phyloP scores from a whole-genome alignment of 371 early-diverging fungal species.

The Mortierella sp. region DNA sequence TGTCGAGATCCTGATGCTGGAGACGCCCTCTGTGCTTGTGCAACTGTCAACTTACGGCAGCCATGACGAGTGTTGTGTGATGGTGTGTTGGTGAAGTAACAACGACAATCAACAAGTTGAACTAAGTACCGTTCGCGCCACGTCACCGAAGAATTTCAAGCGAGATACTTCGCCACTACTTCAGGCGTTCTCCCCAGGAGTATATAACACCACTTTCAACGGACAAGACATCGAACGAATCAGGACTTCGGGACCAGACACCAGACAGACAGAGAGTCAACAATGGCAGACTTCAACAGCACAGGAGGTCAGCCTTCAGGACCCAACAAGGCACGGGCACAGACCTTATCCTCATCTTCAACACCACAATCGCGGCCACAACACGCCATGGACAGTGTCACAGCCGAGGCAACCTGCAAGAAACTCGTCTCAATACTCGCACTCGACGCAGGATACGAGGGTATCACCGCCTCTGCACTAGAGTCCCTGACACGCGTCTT shows the following conservation, averaged over 20 bases:
- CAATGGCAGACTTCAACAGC: slow-evolving; percentile 21
- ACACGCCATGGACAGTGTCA: slow-evolving; percentile 32
- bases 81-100: neutral
- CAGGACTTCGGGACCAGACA: neutral
- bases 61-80: slow-evolving; percentile 18
- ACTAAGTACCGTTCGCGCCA: too few relatives aligned
- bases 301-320: neutral
- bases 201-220: neutral
- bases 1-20: neutral
- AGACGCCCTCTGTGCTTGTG: neutral
- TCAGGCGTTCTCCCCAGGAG: neutral
- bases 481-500: slow-evolving; percentile 60
- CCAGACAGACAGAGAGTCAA: too few relatives aligned
- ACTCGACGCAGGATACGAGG: slow-evolving; percentile 62
- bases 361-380: slow-evolving; percentile 7
- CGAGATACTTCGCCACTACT: neutral
- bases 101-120: neutral
- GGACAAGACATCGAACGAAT: neutral
- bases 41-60: slow-evolving; percentile 28
- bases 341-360: neutral
- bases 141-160: slow-evolving; percentile 13
- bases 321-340: neutral
- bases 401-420: slow-evolving; percentile 40
- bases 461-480: slow-evolving; percentile 63
- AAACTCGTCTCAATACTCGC: slow-evolving; percentile 44